Evolutionary conservation across 345 rosid genomes (phyloP).

Genomic region (Salix suchowensis): DNA sequence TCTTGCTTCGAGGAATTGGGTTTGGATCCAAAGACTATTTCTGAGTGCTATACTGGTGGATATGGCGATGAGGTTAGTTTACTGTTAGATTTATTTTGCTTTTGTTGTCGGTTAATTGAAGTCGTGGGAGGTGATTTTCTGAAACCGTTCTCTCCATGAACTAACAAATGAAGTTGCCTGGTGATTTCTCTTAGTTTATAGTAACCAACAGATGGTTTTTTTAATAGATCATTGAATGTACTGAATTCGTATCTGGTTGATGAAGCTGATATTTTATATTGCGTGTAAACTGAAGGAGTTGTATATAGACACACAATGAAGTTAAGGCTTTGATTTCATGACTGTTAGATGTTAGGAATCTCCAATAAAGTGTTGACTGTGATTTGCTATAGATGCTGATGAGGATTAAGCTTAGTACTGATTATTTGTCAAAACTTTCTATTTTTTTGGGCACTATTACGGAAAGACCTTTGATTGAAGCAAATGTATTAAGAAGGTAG

Average conservation of each 20-base stretch:
- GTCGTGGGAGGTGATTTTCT: not conserved
- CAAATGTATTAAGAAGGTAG: not conserved
- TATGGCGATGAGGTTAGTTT: slow-evolving; percentile 57
- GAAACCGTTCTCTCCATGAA: not conserved
- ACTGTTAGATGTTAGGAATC: not conserved
- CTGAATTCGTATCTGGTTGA: not conserved
- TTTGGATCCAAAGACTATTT: slow-evolving; percentile 48
- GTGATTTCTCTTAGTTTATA: not conserved
- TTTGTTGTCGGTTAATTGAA: not conserved
- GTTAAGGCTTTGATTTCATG: not conserved
- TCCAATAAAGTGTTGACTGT: not conserved
- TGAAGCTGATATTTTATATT: not conserved
- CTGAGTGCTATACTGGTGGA: slow-evolving; percentile 58
- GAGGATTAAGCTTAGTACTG: not conserved
- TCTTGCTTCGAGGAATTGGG: slow-evolving; percentile 61
- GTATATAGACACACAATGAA: not conserved
- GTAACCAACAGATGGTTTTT: not conserved
- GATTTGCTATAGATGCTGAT: not conserved
- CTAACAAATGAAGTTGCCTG: not conserved
- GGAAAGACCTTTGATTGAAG: not conserved
- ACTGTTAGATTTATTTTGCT: not conserved
- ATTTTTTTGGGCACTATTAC: too few relatives aligned
- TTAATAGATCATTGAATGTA: not conserved
- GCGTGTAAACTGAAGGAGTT: too few relatives aligned
- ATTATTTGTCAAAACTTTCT: not conserved